Percentiles rank a stretch among this genome's conserved stretches.
Evolutionary conservation across 495 filamentous ascomycete species (phyloP).

Genomic region (Penicillium samsonianum): DNA sequence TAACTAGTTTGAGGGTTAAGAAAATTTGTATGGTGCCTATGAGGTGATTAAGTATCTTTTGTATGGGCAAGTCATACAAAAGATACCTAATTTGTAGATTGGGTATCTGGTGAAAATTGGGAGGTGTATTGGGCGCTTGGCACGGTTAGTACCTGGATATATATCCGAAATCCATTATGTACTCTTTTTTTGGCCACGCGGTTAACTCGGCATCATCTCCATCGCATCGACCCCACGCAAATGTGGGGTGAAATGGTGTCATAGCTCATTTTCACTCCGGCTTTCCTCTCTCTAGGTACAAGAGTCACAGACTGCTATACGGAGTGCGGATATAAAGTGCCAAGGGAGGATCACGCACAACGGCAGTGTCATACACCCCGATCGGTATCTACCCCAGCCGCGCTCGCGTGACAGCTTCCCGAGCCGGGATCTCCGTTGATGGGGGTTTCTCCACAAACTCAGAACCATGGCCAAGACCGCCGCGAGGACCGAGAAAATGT

Average conservation of each 20-base stretch:
- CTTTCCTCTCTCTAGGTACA: not conserved
- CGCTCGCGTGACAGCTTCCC: constrained; percentile 15
- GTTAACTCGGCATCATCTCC: constrained; percentile 9
- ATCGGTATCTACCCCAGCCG: constrained; percentile 1
- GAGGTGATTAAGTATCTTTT: too few relatives aligned
- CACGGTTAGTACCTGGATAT: too few relatives aligned
- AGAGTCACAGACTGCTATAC: not conserved
- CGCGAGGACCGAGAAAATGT: not conserved
- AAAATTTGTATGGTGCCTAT: too few relatives aligned
- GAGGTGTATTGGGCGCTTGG: too few relatives aligned
- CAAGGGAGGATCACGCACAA: not conserved
- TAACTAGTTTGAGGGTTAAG: too few relatives aligned
- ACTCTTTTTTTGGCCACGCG: not conserved
- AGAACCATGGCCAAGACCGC: constrained; percentile 10
- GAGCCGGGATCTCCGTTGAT: constrained; percentile 18
- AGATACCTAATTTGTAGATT: too few relatives aligned
- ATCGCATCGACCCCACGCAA: constrained; percentile 1
- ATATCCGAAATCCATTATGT: too few relatives aligned
- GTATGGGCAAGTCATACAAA: too few relatives aligned
- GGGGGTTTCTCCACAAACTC: constrained; percentile 14
- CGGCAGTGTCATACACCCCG: not conserved
- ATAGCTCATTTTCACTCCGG: constrained; percentile 2
- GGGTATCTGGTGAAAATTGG: too few relatives aligned
- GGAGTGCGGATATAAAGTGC: not conserved
- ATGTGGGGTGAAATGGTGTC: constrained; percentile 10